These are phyloP conservation scores for Cardamine resedifolia DNA, from an alignment of 345 rosid genomes.

Conservation along the genomic window DNA sequence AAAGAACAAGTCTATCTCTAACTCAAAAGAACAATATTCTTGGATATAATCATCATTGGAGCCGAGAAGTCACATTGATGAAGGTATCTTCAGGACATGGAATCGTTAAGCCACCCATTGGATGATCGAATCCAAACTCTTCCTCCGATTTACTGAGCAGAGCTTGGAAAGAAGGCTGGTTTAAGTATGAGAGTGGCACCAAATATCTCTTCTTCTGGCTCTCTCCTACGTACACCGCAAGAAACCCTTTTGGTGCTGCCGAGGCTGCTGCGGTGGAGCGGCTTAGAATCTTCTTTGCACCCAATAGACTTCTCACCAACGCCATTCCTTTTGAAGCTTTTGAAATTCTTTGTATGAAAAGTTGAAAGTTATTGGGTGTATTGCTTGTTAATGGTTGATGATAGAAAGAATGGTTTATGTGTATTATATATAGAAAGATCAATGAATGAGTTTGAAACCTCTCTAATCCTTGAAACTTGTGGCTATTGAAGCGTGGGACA, in stretches of 20 bases:
- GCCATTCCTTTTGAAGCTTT: constrained; percentile 28
- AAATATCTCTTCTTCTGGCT: constrained; percentile 12
- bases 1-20: constrained; percentile 9
- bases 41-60: constrained; percentile 26
- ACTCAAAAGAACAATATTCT: constrained; percentile 2
- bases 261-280: neutral
- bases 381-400: constrained; percentile 26
- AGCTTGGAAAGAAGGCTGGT: constrained; percentile 33
- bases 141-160: constrained; percentile 22
- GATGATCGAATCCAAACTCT: constrained; percentile 13
- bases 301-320: constrained; percentile 29
- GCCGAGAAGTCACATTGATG: constrained; percentile 2
- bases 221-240: constrained; percentile 35
- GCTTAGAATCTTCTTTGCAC: constrained; percentile 30
- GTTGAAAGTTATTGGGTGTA: neutral
- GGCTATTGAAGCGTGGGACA: constrained; percentile 27
- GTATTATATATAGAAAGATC: constrained; percentile 29
- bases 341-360: constrained; percentile 24
- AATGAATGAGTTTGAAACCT: neutral
- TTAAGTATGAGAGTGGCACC: constrained; percentile 32
- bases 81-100: constrained; percentile 14
- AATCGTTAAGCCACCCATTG: constrained; percentile 10
- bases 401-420: neutral
- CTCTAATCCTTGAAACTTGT: neutral
- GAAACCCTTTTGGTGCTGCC: constrained; percentile 39